Base-by-base conservation (phyloP, 2,329 filamentous ascomycete species). In the Alternaria alternata region DNA sequence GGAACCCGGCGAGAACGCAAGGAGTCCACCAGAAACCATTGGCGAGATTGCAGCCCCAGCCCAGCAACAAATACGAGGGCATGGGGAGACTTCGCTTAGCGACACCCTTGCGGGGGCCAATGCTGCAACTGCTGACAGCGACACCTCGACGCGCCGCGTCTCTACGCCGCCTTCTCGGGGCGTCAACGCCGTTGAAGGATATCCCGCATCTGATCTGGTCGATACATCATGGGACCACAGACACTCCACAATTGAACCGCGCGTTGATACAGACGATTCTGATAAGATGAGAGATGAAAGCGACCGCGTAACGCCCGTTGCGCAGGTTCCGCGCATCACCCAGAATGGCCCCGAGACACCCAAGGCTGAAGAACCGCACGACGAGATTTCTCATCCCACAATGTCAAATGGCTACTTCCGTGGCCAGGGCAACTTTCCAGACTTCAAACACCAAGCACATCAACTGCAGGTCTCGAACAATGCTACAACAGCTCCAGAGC, bases 211-310 rank as follows among this genome's bases (percentile, higher is more conserved):
- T 43, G 66, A 65, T 62, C 74, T 75, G 47, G 76, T 75, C 41
- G 57, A 70, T 58, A 70, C 71, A 52, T 75, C 74, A 68, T 75
- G 71, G 71, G 70, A 74, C 26, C 69, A 69, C 57, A 69, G 74
- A 49, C 73, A 71, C 51, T 56, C 65, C 54, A 55, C 54, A 36
- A 65, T 65, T 53, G 69, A 67, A 38, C 71, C 73, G 53, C 70
- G 67, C 18, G 70, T 68, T 12, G 72, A 70, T 52, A 65, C 63
- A 28, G 69, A 66, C 56, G 64, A 67, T 54, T 53, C 62, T 43
- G 67, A 65, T 59, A 70, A 69, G 54, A 69, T 71, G 65, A 67
- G 62, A 46, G 67, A 73, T 61, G 70, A 73, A 28, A 65, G 64
- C 57, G 62, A 70, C 51, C 61, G 70, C 28, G 58, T 71, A 9